Conservation (phyloP, 2,329 filamentous ascomycete species). For the Monosporascus ibericus region DNA sequence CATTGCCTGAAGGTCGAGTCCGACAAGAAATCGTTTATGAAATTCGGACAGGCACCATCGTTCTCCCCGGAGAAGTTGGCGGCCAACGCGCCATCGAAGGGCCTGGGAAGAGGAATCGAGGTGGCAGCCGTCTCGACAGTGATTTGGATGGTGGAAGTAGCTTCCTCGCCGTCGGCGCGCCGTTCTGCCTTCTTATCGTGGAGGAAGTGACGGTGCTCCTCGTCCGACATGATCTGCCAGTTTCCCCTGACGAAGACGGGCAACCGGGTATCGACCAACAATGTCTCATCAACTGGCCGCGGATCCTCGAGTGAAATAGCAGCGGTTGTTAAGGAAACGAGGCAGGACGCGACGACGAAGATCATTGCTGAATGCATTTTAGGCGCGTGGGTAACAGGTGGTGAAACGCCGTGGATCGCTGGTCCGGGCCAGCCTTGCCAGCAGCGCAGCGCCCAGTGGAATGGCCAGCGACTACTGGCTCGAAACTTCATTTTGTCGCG, state of each 20-base stretch:
- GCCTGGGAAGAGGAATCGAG: slow-evolving; percentile 47
- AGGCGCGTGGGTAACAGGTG: slow-evolving; percentile 8
- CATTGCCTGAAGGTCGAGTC: slow-evolving; percentile 66
- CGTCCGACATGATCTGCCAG: slow-evolving; percentile 32
- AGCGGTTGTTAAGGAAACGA: slow-evolving; percentile 15
- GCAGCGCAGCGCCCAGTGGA: slow-evolving; percentile 8
- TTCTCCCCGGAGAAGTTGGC: slow-evolving; percentile 52
- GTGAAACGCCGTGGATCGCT: slow-evolving; percentile 19
- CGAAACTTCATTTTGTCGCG: slow-evolving; percentile 13
- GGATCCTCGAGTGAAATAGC: slow-evolving; percentile 19
- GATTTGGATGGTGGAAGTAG: slow-evolving; percentile 26
- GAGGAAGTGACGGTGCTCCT: slow-evolving; percentile 26
- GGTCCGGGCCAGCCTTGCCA: slow-evolving; percentile 8
- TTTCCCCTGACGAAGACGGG: slow-evolving; percentile 26
- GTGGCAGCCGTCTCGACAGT: slow-evolving; percentile 20
- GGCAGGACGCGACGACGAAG: slow-evolving; percentile 24
- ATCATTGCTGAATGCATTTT: slow-evolving; percentile 24
- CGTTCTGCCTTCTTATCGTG: slow-evolving; percentile 7
- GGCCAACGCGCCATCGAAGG: slow-evolving; percentile 61
- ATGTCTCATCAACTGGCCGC: slow-evolving; percentile 22
- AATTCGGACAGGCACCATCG: slow-evolving; percentile 53
- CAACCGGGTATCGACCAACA: slow-evolving; percentile 31
- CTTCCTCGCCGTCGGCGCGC: slow-evolving; percentile 4
- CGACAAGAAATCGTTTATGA: slow-evolving; percentile 62
- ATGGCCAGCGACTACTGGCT: slow-evolving; percentile 8